Evolutionary conservation across 371 early-diverging fungal genomes (phyloP), one percentile per base, ranked within the genome.

Genomic region (Synchytrium microbalum): DNA sequence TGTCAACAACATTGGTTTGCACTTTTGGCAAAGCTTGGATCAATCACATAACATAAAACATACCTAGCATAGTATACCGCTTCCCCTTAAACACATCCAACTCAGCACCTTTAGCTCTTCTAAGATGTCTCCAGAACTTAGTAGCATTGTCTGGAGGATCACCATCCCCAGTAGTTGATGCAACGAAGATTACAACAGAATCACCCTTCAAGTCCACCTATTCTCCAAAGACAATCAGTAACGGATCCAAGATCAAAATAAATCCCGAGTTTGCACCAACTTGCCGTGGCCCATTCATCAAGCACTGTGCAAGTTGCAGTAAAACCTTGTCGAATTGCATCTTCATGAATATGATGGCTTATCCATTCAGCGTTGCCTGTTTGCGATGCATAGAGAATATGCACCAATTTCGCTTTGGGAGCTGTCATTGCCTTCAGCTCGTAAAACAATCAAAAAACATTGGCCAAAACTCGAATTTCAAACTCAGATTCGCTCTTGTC

Each of bases 311-410:
- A 86, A 28, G 69, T 63, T 16, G 88, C 68, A 1, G 59, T 31
- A 70, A 82, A 90, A 2, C 92, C 92, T 27, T 87, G 86, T 59
- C 80, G 72, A 29, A 75, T 71, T 0, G 92, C 89, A 64, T 88
- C 89, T 23, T 86, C 82, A 66, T 87, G 81, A 62, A 93, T 83
- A 67, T 84, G 88, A 68, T 87, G 83, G 19, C 93, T 88, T 63
- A 95, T 93, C 75, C 86, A 90, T 74, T 95, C 94, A 23, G 95
- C 91, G 75, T 90, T 93, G 30, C 95, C 95, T 0, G 92, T 95
- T 74, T 93, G 93, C 26, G 93, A 93, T 13, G 89, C 95, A 76
- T 87, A 95, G 55, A 92, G 70, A 62, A 89, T 75, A 46, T 80
- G 57, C 13, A 70, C 19, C 1, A 28, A 8, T n/a, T 13, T 51